Evolutionary conservation across 2,329 filamentous ascomycete species (phyloP), one percentile per base, ranked within the genome.

Genomic region (Stagonosporopsis chrysanthemi): DNA sequence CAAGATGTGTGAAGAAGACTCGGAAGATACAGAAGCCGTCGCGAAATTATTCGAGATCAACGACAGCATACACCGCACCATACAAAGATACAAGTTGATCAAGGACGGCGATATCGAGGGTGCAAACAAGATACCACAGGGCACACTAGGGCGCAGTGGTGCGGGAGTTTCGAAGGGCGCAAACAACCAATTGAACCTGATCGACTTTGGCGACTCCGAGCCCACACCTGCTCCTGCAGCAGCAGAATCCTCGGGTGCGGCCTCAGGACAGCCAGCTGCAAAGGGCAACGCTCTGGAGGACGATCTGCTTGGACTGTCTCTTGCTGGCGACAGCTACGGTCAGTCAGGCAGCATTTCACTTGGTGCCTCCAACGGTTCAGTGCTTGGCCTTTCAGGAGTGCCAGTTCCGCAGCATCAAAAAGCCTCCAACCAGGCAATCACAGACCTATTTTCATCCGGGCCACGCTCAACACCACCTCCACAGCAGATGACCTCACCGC

Each of bases 1-100:
- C 75, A 97, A 92, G 79, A 99, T 99, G 94, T 98, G 94, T 72
- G 94, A 98, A 77, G 95, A 99, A 77, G 95, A 99, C 73, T 97
- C 93, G 11, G 94, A 98, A 60, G 95, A 99, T 72, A 88, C 92
- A 60, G 95, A 97, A 79, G 95, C 95, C 5, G 95, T 99, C 6
- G 91, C 92, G 40, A 97, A 97, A 78, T 83, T 99, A 11, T 84
- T 99, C 53, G 92, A 98, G 74, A 98, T 99, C 72, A 99, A 99
- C 74, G 95, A 99, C 77, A 97, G 93, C 79, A 99, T 99, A 85
- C 91, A 98, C 74, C 88, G 94, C 61, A 99, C 95, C 1, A 91
- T 98, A 53, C 92, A 98, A 78, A 84, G 95, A 63, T 99, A 98
- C 77, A 96, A 92, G 82, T 81, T 98, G 52, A 88, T 98, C 78